phyloP scores from a whole-genome alignment of 1,284 basidiomycete species.

The Erythrobasidium hasegawianum region DNA sequence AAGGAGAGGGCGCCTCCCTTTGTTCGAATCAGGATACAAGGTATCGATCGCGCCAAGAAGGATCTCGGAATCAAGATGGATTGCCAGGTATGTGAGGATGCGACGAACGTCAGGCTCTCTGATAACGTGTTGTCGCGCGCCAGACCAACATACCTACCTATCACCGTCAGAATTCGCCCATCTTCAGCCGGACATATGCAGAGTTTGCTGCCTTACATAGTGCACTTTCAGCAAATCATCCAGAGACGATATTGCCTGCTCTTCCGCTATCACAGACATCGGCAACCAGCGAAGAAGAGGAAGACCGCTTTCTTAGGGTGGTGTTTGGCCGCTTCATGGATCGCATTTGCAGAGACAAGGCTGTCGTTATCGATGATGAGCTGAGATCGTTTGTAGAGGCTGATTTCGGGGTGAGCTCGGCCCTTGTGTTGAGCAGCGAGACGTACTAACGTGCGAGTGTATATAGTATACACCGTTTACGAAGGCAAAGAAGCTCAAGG shows the following conservation, averaged over 20 bases:
- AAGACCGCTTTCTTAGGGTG: conserved; percentile 85
- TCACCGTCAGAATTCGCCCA: conserved; percentile 55
- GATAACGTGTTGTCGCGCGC: not conserved
- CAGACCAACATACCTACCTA: conserved; percentile 91
- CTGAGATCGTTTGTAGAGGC: conserved; percentile 86
- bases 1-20: conserved; percentile 9
- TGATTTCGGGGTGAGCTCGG: conserved; percentile 81
- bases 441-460: not conserved
- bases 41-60: conserved; percentile 83
- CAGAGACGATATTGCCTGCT: conserved; percentile 71
- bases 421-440: too few relatives aligned
- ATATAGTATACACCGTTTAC: conserved; percentile 44
- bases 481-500: conserved; percentile 33
- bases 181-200: conserved; percentile 40
- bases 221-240: conserved; percentile 42
- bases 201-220: conserved; percentile 39
- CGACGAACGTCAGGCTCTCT: not conserved
- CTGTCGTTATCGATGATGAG: conserved; percentile 81
- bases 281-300: conserved; percentile 88
- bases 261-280: conserved; percentile 86
- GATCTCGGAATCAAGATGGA: conserved; percentile 88
- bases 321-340: conserved; percentile 90
- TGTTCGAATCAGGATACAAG: conserved; percentile 76
- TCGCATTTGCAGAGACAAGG: conserved; percentile 80
- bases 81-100: conserved; percentile 64